Base-by-base conservation (phyloP, 495 filamentous ascomycete species). In the Wilcoxina mikolae region DNA sequence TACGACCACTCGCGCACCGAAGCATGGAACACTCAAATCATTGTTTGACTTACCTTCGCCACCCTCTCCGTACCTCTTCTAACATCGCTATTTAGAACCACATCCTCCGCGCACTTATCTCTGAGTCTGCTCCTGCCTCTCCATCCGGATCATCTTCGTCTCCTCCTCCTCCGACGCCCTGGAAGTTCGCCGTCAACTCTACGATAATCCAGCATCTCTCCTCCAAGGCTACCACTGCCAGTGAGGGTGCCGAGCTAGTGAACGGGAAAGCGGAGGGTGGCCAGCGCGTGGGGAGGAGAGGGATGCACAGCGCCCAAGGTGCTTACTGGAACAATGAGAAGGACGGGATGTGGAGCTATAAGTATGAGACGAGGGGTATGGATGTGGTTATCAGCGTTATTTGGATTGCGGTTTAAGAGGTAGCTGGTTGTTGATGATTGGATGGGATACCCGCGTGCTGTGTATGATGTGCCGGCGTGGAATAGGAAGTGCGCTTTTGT, bases 271-370 rank as follows among this genome's bases (percentile, higher is more conserved):
- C 72, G 11, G 71, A 76, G 56, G 75, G 73, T 35, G 70, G 71
- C 3, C 75, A 83, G n/a, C 18, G 27, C 66, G 79, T 78, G 24
- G 89, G 88, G 41, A 79, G 88, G 56, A 78, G 90, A 49, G 91
- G 91, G 39, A 95, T 98, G 91, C 91, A 98, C 74, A 85, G 80
- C 57, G 91, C 91, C 15, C 85, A 83, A 0, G 91, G 86, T 38
- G 93, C 88, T 1, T 98, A 84, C 74, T 98, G 91, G 91, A 90
- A 96, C 67, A 87, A 91, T 63, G 89, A 93, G 74, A 86, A 80
- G 54, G 91, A 98, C 64, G 91, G 91, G 50, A 94, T 93, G 84
- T 98, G 87, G 87, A 95, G 81, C 65, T 93, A 81, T 73, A 96
- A 98, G 73, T 94, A 85, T 67, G 84, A 89, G 60, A 56, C 59